phyloP scores from a whole-genome alignment of 2,329 filamentous ascomycete genomes.

The Apiospora rasikravindrae region DNA sequence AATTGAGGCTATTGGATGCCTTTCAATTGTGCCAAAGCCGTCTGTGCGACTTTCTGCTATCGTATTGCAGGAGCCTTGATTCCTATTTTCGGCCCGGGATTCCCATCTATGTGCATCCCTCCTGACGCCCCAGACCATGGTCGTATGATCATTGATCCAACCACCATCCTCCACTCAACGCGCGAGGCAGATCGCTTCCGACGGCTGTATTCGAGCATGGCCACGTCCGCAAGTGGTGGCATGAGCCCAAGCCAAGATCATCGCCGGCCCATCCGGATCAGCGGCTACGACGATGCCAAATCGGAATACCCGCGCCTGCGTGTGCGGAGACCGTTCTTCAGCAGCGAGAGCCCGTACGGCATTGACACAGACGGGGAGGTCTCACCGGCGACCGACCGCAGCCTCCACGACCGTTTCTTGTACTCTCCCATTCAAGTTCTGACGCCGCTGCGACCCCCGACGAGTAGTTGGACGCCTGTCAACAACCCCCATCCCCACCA shows the following conservation, averaged over 20 bases:
- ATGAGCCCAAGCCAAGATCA: slow-evolving; percentile 27
- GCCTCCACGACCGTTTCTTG: slow-evolving; percentile 26
- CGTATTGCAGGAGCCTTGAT: slow-evolving; percentile 84
- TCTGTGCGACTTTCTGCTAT: slow-evolving; percentile 90
- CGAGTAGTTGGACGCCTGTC: slow-evolving; percentile 37
- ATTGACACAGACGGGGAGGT: slow-evolving; percentile 48
- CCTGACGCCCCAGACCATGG: slow-evolving; percentile 68
- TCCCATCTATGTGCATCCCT: slow-evolving; percentile 73
- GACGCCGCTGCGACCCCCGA: slow-evolving; percentile 21
- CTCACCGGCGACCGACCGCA: slow-evolving; percentile 33
- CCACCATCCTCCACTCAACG: slow-evolving; percentile 59
- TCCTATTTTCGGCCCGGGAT: slow-evolving; percentile 85
- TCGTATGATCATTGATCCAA: slow-evolving; percentile 68
- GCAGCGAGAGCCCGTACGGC: slow-evolving; percentile 44
- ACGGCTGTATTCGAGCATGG: slow-evolving; percentile 37
- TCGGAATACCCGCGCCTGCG: slow-evolving; percentile 29
- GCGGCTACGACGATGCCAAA: slow-evolving; percentile 31
- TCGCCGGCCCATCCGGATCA: slow-evolving; percentile 33
- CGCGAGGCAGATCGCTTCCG: slow-evolving; percentile 53
- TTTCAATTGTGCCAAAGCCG: slow-evolving; percentile 80
- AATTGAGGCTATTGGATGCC: slow-evolving; percentile 93
- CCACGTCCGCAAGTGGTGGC: slow-evolving; percentile 26
- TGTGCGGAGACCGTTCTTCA: slow-evolving; percentile 38
- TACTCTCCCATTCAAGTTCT: slow-evolving; percentile 31
- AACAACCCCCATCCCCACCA: slow-evolving; percentile 32